Base-by-base conservation (phyloP, 768 basidiomycete genomes). In the Russula sp. region DNA sequence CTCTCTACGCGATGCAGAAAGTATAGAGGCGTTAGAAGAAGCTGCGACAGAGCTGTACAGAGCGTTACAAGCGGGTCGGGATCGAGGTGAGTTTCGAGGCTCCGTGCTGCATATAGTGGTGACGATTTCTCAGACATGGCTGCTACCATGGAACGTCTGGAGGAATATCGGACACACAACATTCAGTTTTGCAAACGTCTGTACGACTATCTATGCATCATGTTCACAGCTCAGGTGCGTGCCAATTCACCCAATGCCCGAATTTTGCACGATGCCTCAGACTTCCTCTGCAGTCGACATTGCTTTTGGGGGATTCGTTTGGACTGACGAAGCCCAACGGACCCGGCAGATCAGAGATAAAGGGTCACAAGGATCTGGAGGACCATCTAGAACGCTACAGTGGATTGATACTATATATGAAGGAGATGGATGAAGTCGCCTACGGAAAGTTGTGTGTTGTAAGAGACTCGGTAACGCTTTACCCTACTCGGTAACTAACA, bases 401-500 rank as follows among this genome's bases (percentile, higher is more conserved):
- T 35, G 95, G 95, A 1, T 74, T 98, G 57, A 84, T 98, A 74
- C 78, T 98, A 18, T 98, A 96, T 71, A 75, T 98, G 61, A 95
- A 93, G 72, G 96, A 98, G 77, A 96, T 98, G 91, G 94, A 97
- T 64, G 92, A 97, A 72, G 76, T 75, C 59, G 75, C 89, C 27
- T 98, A 98, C 72, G 88, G 86, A 48, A 92, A 90, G 70, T 76
- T 98, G 35, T 98, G 94, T 71, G 92, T 88, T 44, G 96, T 96
- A 70, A 61, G 89, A 80, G 10, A 16, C 22, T 18, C 50, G 39
- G 31, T 42, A 11, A 13, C 2, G 22, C 7, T 10, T 48, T 16
- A 6, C 34, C 3, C 22, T 8, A 16, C 48, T 52, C 34, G n/a
- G 20, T 49, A 10, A 27, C 31, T 34, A 27, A 27, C 27, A 5